Percentiles rank a stretch among this genome's conserved stretches.
Conservation (phyloP, 257 asterid genomes). For the Plectranthus barbatus region DNA sequence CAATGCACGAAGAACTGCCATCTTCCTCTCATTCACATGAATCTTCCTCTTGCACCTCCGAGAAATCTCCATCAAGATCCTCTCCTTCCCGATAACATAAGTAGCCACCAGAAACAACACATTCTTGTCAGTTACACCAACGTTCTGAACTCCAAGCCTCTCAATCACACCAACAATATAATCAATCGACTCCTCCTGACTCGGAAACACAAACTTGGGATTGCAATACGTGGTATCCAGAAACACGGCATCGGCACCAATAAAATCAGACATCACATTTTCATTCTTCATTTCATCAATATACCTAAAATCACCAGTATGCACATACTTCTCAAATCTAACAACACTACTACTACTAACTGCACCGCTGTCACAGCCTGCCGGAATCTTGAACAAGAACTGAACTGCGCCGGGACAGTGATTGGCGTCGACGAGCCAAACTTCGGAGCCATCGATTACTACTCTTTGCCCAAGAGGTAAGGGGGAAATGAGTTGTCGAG, state of each 20-base stretch:
- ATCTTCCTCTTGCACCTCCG: conserved; percentile 73
- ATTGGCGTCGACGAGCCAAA: conserved; percentile 63
- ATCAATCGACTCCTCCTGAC: conserved; percentile 83
- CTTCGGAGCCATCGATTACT: conserved; percentile 57
- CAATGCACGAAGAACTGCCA: conserved; percentile 50
- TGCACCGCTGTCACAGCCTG: not conserved
- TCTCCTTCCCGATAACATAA: conserved; percentile 84
- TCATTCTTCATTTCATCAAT: conserved; percentile 52
- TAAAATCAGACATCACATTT: conserved; percentile 33
- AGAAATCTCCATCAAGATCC: conserved; percentile 71
- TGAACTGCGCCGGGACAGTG: conserved; percentile 98
- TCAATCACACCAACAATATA: conserved; percentile 59
- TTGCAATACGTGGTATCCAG: conserved; percentile 85
- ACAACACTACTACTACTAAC: conserved; percentile 21
- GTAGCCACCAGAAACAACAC: conserved; percentile 86
- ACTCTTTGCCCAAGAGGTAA: conserved; percentile 41
- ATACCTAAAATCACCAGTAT: conserved; percentile 85
- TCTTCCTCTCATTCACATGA: conserved; percentile 50
- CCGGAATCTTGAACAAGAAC: conserved; percentile 62
- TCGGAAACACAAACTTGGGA: conserved; percentile 76
- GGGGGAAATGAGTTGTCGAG: conserved; percentile 37
- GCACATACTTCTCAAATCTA: conserved; percentile 66
- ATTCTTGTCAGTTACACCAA: conserved; percentile 26
- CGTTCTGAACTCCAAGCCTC: conserved; percentile 39
- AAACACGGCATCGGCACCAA: conserved; percentile 79